Conservation (phyloP, 31 red algal species). For the Pterothamnion heteromorphum region DNA sequence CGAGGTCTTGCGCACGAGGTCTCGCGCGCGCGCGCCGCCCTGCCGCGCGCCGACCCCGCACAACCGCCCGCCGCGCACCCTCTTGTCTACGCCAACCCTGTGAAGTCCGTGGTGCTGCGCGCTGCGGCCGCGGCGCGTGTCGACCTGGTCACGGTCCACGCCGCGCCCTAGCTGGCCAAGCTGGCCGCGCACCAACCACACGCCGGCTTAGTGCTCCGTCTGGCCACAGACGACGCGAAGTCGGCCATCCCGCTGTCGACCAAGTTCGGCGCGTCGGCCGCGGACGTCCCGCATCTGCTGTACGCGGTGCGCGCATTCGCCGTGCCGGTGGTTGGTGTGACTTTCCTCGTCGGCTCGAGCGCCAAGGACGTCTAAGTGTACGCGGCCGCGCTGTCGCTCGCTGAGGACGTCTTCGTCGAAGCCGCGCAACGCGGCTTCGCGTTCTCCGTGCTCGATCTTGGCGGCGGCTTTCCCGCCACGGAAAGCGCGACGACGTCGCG, state of each 20-base stretch:
- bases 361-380: slow-evolving; percentile 56
- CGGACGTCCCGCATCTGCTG: slow-evolving; percentile 55
- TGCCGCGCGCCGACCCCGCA: too few relatives aligned
- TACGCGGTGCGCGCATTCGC: slow-evolving; percentile 42
- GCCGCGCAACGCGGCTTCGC: slow-evolving; percentile 44
- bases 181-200: slow-evolving; percentile 45
- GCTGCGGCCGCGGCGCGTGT: slow-evolving; percentile 59
- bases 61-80: too few relatives aligned
- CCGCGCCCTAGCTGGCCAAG: slow-evolving; percentile 64
- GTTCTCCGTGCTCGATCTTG: slow-evolving; percentile 81
- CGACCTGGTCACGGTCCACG: slow-evolving; percentile 72
- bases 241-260: slow-evolving; percentile 73
- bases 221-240: slow-evolving; percentile 70
- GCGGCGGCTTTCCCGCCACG: slow-evolving; percentile 81
- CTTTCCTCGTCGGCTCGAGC: slow-evolving; percentile 86
- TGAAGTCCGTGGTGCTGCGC: slow-evolving; percentile 62
- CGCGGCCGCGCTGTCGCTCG: slow-evolving; percentile 54
- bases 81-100: slow-evolving; percentile 84
- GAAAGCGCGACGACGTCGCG: slow-evolving; percentile 79
- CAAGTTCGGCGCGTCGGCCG: slow-evolving; percentile 71
- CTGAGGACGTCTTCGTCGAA: slow-evolving; percentile 45
- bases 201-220: slow-evolving; percentile 64
- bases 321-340: slow-evolving; percentile 69
- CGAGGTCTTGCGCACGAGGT: slow-evolving; percentile 63
- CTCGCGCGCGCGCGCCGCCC: slow-evolving; percentile 9